Evolutionary conservation across 1,139 yeast species (phyloP).

Genomic region (Suzukiozyma palmioleophila): DNA sequence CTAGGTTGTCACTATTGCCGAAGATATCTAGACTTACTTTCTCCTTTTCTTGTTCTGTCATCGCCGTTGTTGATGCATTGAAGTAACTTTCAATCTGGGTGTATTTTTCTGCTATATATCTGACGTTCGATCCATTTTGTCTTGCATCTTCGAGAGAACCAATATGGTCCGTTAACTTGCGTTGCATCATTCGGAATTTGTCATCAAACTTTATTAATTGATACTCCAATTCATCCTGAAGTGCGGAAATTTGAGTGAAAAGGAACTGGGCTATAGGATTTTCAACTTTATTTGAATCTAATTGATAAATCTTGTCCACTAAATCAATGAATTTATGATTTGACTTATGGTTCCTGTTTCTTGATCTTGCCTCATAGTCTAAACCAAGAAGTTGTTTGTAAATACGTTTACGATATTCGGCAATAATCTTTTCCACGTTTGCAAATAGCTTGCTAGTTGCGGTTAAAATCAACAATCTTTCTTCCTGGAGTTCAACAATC

Average conservation of each 20-base stretch:
- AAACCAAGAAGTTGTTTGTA: constrained; percentile 54
- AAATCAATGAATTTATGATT: constrained; percentile 32
- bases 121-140: constrained; percentile 35
- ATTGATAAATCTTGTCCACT: constrained; percentile 37
- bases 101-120: constrained; percentile 39
- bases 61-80: constrained; percentile 16
- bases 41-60: constrained; percentile 24
- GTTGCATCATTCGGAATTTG: constrained; percentile 38
- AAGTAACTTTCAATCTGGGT: constrained; percentile 28
- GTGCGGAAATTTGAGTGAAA: constrained; percentile 28
- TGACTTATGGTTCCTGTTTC: constrained; percentile 10
- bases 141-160: constrained; percentile 30
- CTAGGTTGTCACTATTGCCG: constrained; percentile 38
- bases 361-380: constrained; percentile 29
- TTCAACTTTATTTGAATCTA: constrained; percentile 17
- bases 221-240: constrained; percentile 33
- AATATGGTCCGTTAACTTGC: constrained; percentile 34
- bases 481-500: constrained; percentile 16
- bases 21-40: constrained; percentile 30
- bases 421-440: constrained; percentile 62
- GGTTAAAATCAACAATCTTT: constrained; percentile 37
- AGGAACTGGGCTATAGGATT: constrained; percentile 39
- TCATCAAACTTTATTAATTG: constrained; percentile 33
- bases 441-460: constrained; percentile 48
- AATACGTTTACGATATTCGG: constrained; percentile 56